Evolutionary conservation across 2,329 filamentous ascomycete species (phyloP), one percentile per base, ranked within the genome.

Genomic region (Ilyonectria robusta): DNA sequence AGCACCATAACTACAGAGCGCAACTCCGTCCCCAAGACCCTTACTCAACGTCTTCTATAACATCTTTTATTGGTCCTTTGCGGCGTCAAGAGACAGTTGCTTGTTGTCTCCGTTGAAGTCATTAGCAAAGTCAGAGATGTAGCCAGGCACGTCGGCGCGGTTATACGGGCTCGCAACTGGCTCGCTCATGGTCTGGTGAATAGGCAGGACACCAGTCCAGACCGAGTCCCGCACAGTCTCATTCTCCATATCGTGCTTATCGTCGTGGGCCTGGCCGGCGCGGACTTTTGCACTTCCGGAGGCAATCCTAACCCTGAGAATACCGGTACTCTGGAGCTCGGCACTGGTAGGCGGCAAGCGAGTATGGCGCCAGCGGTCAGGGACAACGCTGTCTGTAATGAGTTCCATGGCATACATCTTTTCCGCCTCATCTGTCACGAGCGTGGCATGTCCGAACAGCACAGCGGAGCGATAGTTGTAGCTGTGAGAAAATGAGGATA

Each of bases 381-480:
- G 85, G 2, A 95, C 86, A 13, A 95, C 89, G 42, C 87, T 86
- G 78, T 97, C 87, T 2, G 94, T 97, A 77, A 97, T 92, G 64
- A 93, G 83, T 73, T 91, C 82, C 89, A 97, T 92, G 8, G 93
- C 94, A 82, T 88, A 96, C 6, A 93, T 78, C 77, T 93, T 93
- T 83, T 97, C 94, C 3, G 86, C 87, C 0, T 81, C 79, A 67
- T 92, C 88, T 2, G 88, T 87, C 7, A 97, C 92, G 2, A 92
- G 80, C 9, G 81, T 84, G 0, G 92, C 94, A 77, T 91, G 88
- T 1, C 94, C 94, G 76, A 95, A 94, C 13, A 96, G 84, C 9
- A 94, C 84, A 11, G 92, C 93, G 44, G 91, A 94, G 69, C 93
- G 93, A 83, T 96, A 97, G 84, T 97, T 95, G 84, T 94, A 95